Evolutionary conservation across 1,139 yeast species (phyloP).

Genomic region (Debaryomycetaceae sp.): DNA sequence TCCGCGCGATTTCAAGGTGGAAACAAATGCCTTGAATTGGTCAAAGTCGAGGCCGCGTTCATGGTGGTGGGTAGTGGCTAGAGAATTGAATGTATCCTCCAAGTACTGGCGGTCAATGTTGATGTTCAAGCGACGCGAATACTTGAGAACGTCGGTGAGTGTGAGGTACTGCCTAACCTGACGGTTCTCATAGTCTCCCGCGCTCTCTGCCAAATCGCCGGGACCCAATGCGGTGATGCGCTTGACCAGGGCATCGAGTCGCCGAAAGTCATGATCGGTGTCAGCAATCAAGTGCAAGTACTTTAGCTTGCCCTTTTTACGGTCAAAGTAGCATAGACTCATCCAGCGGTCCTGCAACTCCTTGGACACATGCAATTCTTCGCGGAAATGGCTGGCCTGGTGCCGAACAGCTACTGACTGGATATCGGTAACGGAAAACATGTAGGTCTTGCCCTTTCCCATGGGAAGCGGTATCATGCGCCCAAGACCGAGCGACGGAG

Average conservation of each 20-base stretch:
- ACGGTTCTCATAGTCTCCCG: constrained; percentile 16
- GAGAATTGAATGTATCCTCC: constrained; percentile 31
- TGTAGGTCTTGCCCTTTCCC: constrained; percentile 21
- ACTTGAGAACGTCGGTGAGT: constrained; percentile 55
- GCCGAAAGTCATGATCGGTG: constrained; percentile 46
- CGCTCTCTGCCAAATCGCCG: constrained; percentile 11
- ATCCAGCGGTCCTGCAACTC: constrained; percentile 68
- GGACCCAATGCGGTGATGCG: constrained; percentile 25
- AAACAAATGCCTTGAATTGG: constrained; percentile 67
- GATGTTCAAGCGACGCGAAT: constrained; percentile 61
- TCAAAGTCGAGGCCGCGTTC: constrained; percentile 39
- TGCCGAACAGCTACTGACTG: constrained; percentile 54
- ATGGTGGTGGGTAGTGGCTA: constrained; percentile 18
- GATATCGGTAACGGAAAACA: constrained; percentile 60
- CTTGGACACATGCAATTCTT: constrained; percentile 64
- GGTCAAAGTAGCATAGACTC: constrained; percentile 59
- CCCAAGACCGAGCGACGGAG: constrained; percentile 11
- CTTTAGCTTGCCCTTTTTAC: constrained; percentile 44
- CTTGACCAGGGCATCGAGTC: constrained; percentile 48
- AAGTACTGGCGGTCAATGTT: constrained; percentile 31
- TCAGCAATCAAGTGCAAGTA: constrained; percentile 68
- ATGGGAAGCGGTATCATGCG: constrained; percentile 25
- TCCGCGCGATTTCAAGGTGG: constrained; percentile 24
- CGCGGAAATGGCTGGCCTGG: constrained; percentile 74
- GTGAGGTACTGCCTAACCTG: constrained; percentile 30